Base-by-base conservation (phyloP, 768 basidiomycete genomes). In the Amanita fuliginea region DNA sequence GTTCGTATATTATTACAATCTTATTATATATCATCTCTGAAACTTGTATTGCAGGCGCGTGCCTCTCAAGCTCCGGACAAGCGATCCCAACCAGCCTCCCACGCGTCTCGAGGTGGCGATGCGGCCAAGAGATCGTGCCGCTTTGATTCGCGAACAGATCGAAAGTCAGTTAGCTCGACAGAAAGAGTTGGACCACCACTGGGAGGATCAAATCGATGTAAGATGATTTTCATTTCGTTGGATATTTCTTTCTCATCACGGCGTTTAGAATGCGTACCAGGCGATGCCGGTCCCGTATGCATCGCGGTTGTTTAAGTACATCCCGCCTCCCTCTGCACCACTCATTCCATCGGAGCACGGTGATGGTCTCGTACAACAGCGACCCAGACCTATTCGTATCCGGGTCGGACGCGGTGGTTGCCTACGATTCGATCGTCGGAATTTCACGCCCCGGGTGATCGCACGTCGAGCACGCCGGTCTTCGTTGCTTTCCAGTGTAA, bases 191-290 rank as follows among this genome's bases (percentile, higher is more conserved):
- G 86, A 93, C 57, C 75, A 81, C 43, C 75, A 80, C 44, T 95
- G 90, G 83, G 93, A 95, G 56, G 93, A 97, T 59, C 70, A 74
- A 46, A 74, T 89, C 54, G 93, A 96, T 64, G 86, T 90, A 28
- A 60, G 60, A 76, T 64, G 2, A 45, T 49, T 32, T 40, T 19
- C 18, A 47, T 11, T 34, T 11, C 16, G 41, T 8, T 10, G 2
- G 26, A n/a, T n/a, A 13, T 21, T 33, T 28, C 42, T 13, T 5
- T 47, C 42, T 32, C 42, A 35, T 14, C 18, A 47, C 16, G 24
- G 40, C 41, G 53, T 44, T 3, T 54, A 89, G 85, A 77, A 77
- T 53, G 72, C 84, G 1, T 93, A 84, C 59, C 86, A 92, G 59
- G 69, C 80, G 4, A 70, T 73, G 0, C 75, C 76, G 0, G 63